Conservation (phyloP, 2,329 filamentous ascomycete genomes). For the Venturia effusa region DNA sequence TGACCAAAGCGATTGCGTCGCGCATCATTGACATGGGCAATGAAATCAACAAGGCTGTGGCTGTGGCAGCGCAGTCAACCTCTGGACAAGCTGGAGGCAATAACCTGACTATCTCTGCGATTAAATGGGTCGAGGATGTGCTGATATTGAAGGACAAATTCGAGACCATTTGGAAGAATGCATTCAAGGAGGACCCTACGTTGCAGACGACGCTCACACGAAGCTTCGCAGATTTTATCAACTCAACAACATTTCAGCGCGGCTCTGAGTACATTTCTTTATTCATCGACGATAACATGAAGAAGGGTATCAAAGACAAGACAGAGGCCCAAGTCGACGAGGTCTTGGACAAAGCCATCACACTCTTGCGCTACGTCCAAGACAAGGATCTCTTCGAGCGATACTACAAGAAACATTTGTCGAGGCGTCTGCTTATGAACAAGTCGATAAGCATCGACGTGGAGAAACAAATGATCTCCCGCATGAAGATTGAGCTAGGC, state of each 20-base stretch:
- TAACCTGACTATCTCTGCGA: constrained; percentile 73
- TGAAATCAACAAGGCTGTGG: constrained; percentile 64
- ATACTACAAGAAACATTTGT: constrained; percentile 97
- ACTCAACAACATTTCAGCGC: constrained; percentile 56
- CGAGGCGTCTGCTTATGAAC: constrained; percentile 73
- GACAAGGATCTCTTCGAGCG: constrained; percentile 94
- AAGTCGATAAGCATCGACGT: constrained; percentile 86
- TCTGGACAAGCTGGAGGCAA: constrained; percentile 26
- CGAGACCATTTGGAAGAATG: constrained; percentile 61
- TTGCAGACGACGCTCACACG: constrained; percentile 74
- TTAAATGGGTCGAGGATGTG: constrained; percentile 93
- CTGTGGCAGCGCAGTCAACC: constrained; percentile 42
- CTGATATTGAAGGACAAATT: constrained; percentile 80
- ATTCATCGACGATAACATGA: constrained; percentile 94
- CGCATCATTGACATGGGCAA: constrained; percentile 70
- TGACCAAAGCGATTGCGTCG: constrained; percentile 60
- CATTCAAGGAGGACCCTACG: constrained; percentile 64
- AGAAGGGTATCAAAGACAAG: constrained; percentile 86
- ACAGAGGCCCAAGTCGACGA: constrained; percentile 77
- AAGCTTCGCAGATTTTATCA: constrained; percentile 90
- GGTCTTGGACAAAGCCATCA: constrained; percentile 81
- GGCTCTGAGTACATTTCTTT: constrained; percentile 89
- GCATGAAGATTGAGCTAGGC: constrained; percentile 94
- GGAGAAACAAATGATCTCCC: constrained; percentile 88
- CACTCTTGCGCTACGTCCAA: constrained; percentile 73